phyloP scores from a whole-genome alignment of 331 rosid species.

The Pyracantha coccinea region DNA sequence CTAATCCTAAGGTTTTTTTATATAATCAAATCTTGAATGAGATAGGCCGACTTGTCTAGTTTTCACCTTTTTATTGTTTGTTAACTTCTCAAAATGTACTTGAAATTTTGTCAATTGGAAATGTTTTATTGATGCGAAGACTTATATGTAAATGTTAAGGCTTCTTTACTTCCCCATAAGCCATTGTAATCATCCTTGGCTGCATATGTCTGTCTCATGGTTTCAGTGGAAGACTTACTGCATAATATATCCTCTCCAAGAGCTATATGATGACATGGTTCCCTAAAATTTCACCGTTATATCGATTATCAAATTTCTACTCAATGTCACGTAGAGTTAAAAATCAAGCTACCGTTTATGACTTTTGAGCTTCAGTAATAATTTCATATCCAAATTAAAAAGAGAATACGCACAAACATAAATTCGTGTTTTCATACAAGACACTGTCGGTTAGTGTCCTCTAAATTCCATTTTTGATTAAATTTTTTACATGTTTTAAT shows the following conservation, averaged over 20 bases:
- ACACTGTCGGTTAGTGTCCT: too few species aligned
- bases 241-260: neutral
- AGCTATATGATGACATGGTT: neutral
- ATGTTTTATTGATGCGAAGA: neutral
- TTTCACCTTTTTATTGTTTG: neutral
- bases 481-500: too few species aligned
- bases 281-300: too few species aligned
- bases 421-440: too few species aligned
- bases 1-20: neutral
- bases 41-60: neutral
- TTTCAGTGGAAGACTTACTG: neutral
- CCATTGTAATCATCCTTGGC: neutral
- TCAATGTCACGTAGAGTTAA: neutral
- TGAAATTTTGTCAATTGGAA: neutral
- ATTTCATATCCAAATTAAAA: too few species aligned
- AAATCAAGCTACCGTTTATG: too few species aligned
- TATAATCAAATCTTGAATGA: too few species aligned
- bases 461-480: too few species aligned
- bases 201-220: neutral
- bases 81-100: neutral
- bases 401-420: neutral
- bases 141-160: too few species aligned
- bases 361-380: too few species aligned
- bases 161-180: neutral
- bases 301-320: neutral